These are phyloP conservation scores for Cucurbita argyrosperma DNA, from an alignment of 306 rosid genomes.

Conservation along the genomic window DNA sequence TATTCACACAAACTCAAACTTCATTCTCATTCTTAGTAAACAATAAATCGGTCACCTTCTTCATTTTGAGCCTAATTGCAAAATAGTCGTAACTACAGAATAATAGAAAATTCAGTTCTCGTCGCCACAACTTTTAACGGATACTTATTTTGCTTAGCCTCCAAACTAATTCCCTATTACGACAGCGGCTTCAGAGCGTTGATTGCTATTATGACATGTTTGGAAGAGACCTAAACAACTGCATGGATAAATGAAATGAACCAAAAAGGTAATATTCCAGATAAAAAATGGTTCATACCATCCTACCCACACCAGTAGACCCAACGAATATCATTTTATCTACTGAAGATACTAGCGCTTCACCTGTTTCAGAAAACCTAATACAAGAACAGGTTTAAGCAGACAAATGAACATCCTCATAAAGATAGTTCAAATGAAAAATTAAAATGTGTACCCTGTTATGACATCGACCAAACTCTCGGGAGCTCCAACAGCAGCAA, in stretches of 20 bases:
- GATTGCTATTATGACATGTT: neutral
- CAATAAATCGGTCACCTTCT: neutral
- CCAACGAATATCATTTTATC: constrained; percentile 95
- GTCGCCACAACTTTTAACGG: neutral
- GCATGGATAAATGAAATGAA: neutral
- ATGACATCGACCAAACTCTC: constrained; percentile 89
- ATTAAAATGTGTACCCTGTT: constrained; percentile 53
- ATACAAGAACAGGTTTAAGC: constrained; percentile 13
- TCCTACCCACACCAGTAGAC: constrained; percentile 91
- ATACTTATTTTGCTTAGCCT: neutral
- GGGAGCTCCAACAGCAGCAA: constrained; percentile 97
- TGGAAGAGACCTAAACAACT: neutral
- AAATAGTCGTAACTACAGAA: neutral
- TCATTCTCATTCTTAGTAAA: neutral
- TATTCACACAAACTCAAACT: neutral
- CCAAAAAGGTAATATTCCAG: neutral
- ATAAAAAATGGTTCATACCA: constrained; percentile 34
- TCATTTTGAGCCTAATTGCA: neutral
- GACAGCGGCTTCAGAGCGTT: neutral
- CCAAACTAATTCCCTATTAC: neutral
- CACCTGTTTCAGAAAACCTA: constrained; percentile 96
- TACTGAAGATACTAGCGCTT: constrained; percentile 81
- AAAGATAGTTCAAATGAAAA: constrained; percentile 1
- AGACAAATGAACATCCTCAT: neutral
- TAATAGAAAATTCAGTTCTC: neutral